Base-by-base conservation (phyloP, 345 rosid genomes). In the Nephelium lappaceum region DNA sequence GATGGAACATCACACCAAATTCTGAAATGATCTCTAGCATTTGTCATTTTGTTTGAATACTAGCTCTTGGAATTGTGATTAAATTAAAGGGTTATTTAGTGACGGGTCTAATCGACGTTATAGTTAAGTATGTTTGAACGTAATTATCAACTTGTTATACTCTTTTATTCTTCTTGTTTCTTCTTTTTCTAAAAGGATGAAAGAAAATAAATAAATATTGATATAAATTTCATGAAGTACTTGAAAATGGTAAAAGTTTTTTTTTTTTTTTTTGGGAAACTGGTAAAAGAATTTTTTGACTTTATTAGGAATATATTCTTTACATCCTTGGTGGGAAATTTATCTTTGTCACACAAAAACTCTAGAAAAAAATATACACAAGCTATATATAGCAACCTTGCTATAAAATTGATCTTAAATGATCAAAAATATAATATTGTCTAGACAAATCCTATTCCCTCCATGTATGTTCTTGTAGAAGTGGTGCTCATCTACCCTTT, bases 21-120 rank as follows among this genome's bases (percentile, higher is more conserved):
- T 60, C 27, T 60, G 10, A 60, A 60, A 60, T 60, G 64, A 66
- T 51, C 61, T 71, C 18, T 39, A 27, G 21, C 12, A 5, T 67
- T 80, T 74, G 74, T 68, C 73, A 24, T 78, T 39, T 63, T 21
- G 67, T 42, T 11, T 27, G 15, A 45, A 77, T 7, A n/a, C 71
- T 14, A n/a, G 3, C n/a, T 9, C 9, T 24, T 8, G 8, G 8
- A 57, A 57, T 11, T 11, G 49, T 73, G 51, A 57, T 73, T n/a
- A 39, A 73, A 42, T 6, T 6, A 8, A 51, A 11, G 8, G 9
- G 5, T 41, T 41, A 5, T 4, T 3, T 15, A 23, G 19, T 42
- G 60, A 5, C 0, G 8, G 0, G 63, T 58, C 23, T 58, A 1
- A 8, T 58, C 63, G 11, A 58, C 25, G 14, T 10, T 60, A 23